A percentile compares a stretch with the other conserved stretches of the same genome.
These are phyloP conservation scores for Helicocarpus griseus DNA, from an alignment of 2,329 filamentous ascomycete species.

Conservation along the genomic window DNA sequence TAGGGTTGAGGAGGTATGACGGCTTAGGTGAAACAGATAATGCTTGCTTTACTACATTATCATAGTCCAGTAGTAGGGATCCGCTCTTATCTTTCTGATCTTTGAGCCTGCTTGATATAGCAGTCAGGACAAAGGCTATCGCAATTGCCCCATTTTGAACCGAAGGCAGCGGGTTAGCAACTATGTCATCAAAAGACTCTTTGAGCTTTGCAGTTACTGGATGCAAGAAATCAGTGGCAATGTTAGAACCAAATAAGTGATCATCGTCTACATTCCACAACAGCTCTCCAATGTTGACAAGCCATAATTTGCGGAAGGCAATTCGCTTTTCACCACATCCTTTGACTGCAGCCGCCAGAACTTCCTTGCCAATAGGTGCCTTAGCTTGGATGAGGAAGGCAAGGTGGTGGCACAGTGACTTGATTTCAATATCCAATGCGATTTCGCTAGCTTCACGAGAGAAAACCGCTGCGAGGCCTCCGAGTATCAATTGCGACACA, in stretches of 20 bases:
- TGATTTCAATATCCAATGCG: constrained; percentile 66
- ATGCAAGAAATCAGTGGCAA: constrained; percentile 37
- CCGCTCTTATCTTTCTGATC: constrained; percentile 48
- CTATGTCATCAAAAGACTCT: constrained; percentile 67
- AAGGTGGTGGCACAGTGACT: constrained; percentile 58
- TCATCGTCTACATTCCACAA: constrained; percentile 48
- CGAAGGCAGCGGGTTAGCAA: constrained; percentile 65
- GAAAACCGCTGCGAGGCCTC: constrained; percentile 57
- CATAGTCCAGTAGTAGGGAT: constrained; percentile 19
- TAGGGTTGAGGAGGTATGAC: constrained; percentile 75
- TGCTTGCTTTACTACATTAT: constrained; percentile 52
- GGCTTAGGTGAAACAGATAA: constrained; percentile 67
- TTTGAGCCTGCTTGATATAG: constrained; percentile 49
- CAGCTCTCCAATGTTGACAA: constrained; percentile 61
- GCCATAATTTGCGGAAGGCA: constrained; percentile 68
- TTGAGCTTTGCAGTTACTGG: constrained; percentile 41
- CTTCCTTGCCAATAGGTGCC: constrained; percentile 53
- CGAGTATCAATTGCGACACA: constrained; percentile 57
- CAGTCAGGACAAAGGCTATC: constrained; percentile 63
- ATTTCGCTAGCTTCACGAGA: constrained; percentile 82
- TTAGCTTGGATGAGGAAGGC: constrained; percentile 52
- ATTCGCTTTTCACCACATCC: constrained; percentile 79
- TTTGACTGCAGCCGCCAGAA: constrained; percentile 65
- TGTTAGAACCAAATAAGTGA: constrained; percentile 39
- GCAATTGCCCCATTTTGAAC: constrained; percentile 76